Evolutionary conservation across 345 rosid genomes (phyloP).

Genomic region (Excoecaria agallocha): DNA sequence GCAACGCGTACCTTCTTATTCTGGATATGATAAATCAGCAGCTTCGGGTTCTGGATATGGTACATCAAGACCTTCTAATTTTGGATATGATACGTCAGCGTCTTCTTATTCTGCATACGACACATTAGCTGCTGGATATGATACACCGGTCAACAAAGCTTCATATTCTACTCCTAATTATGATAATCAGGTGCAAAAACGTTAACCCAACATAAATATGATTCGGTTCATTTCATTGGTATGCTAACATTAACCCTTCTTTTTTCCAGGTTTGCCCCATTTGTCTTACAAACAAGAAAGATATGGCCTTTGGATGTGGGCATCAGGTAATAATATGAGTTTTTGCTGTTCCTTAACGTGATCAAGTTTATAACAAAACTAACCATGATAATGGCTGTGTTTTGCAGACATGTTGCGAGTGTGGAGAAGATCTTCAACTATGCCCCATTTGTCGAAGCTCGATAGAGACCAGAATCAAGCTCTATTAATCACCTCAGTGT

Average conservation of each 20-base stretch:
- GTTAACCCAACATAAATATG: neutral
- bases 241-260: neutral
- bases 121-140: slow-evolving; percentile 29
- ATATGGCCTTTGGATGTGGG: slow-evolving; percentile 90
- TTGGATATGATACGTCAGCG: slow-evolving; percentile 1
- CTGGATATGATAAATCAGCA: slow-evolving; percentile 24
- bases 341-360: neutral
- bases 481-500: slow-evolving; percentile 34
- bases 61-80: neutral
- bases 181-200: slow-evolving; percentile 46
- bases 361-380: neutral
- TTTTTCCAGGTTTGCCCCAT: slow-evolving; percentile 57
- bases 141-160: slow-evolving; percentile 33
- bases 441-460: slow-evolving; percentile 76
- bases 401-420: slow-evolving; percentile 60
- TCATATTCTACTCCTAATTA: slow-evolving; percentile 35
- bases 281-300: slow-evolving; percentile 55
- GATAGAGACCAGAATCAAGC: slow-evolving; percentile 62
- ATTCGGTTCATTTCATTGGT: neutral
- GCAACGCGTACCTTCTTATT: slow-evolving; percentile 18
- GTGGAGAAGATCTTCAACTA: slow-evolving; percentile 59
- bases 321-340: slow-evolving; percentile 54
- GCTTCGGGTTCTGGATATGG: slow-evolving; percentile 11
- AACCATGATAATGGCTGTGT: neutral
- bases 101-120: neutral